phyloP scores from a whole-genome alignment of 805 yeast species.

The Spathaspora girioi region DNA sequence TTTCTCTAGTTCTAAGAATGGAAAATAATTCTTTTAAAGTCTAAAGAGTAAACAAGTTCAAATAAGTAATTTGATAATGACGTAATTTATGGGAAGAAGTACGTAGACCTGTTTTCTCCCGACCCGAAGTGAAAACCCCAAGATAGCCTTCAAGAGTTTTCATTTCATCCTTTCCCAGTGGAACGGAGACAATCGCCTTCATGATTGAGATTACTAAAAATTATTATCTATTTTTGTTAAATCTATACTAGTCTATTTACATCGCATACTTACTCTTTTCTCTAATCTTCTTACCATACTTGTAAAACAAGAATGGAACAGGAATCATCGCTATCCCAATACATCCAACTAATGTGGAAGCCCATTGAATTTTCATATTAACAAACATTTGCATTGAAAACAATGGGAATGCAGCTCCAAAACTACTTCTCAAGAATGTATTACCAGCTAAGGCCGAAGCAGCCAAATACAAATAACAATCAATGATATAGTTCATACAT shows the following conservation, averaged over 20 bases:
- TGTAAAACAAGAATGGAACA: slow-evolving; percentile 52
- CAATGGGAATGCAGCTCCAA: slow-evolving; percentile 62
- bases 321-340: slow-evolving; percentile 51
- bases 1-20: too few species aligned
- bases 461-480: slow-evolving; percentile 53
- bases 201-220: too few species aligned
- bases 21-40: too few species aligned
- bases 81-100: too few species aligned
- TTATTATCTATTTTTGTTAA: neutral
- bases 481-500: slow-evolving; percentile 57
- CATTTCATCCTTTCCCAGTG: too few species aligned
- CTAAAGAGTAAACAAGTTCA: too few species aligned
- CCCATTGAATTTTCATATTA: slow-evolving; percentile 52
- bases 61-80: too few species aligned
- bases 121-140: too few species aligned
- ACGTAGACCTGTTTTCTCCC: too few species aligned
- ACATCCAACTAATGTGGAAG: slow-evolving; percentile 50
- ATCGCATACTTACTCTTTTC: slow-evolving; percentile 27
- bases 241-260: neutral
- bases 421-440: slow-evolving; percentile 53
- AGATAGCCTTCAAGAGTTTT: too few species aligned
- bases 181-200: too few species aligned
- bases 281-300: slow-evolving; percentile 41
- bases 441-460: slow-evolving; percentile 67
- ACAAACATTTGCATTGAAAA: slow-evolving; percentile 52